Evolutionary conservation across 345 rosid species (phyloP).

Genomic region (Laguncularia racemosa): DNA sequence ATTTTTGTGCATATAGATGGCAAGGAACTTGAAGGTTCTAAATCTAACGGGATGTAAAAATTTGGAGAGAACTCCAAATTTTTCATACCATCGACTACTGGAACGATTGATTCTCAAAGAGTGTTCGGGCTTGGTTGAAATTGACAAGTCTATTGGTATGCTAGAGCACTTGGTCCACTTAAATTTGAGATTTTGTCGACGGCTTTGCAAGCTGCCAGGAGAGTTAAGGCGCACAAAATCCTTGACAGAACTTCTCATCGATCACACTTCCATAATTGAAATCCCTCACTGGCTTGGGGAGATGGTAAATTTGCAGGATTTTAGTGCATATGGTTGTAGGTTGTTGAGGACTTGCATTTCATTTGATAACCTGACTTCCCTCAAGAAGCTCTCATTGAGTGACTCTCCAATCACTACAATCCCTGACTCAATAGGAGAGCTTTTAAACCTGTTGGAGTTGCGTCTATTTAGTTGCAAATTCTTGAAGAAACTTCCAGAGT

Average conservation of each 20-base stretch:
- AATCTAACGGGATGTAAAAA: neutral
- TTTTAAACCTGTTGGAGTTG: neutral
- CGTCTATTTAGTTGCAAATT: neutral
- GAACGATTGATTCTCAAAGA: constrained; percentile 3
- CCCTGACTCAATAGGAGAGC: neutral
- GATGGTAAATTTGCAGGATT: neutral
- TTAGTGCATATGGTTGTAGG: neutral
- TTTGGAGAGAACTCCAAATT: neutral
- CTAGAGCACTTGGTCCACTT: neutral
- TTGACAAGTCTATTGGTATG: neutral
- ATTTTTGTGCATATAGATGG: neutral
- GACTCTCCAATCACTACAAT: neutral
- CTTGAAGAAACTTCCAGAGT: neutral
- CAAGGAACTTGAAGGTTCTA: constrained; percentile 3
- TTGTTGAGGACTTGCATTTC: neutral
- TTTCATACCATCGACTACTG: neutral
- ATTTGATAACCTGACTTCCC: neutral
- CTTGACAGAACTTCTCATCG: neutral
- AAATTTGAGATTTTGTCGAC: neutral
- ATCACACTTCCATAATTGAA: neutral
- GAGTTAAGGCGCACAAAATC: neutral
- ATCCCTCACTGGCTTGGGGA: neutral
- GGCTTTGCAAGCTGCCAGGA: neutral
- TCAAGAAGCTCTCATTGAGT: neutral
- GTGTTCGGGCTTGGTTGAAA: neutral